Conservation (phyloP, 1,284 basidiomycete species). For the Afroboletus lepidellus region DNA sequence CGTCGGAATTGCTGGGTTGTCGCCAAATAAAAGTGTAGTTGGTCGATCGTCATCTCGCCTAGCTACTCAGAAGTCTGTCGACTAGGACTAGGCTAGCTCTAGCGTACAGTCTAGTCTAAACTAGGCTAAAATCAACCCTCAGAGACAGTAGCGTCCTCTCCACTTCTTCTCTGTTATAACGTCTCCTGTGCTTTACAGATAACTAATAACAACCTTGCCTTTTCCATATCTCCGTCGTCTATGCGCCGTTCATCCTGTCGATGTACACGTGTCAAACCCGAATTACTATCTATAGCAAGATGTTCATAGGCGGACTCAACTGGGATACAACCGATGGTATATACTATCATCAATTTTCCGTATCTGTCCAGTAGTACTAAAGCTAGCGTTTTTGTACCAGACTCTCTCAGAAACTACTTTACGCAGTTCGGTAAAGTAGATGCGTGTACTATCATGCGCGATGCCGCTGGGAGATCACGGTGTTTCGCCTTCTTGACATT, state of each 20-base stretch:
- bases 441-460: constrained; percentile 94
- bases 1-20: constrained; percentile 33
- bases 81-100: constrained; percentile 69
- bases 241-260: constrained; percentile 37
- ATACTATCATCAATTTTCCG: constrained; percentile 35
- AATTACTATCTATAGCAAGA: constrained; percentile 71
- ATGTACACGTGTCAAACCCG: constrained; percentile 27
- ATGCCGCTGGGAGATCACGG: constrained; percentile 84
- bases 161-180: constrained; percentile 56
- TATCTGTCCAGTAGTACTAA: constrained; percentile 41
- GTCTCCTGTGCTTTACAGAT: constrained; percentile 63
- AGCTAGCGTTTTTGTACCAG: constrained; percentile 45
- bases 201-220: constrained; percentile 70
- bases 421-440: constrained; percentile 88
- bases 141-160: constrained; percentile 71
- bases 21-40: constrained; percentile 47
- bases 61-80: constrained; percentile 40
- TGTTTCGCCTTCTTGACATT: constrained; percentile 96
- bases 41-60: constrained; percentile 45
- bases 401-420: constrained; percentile 83
- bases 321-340: constrained; percentile 97
- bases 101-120: constrained; percentile 63
- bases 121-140: constrained; percentile 60
- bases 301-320: constrained; percentile 96
- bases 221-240: constrained; percentile 33